Percentiles rank a stretch among this genome's conserved stretches.
These are phyloP conservation scores for Arctium minus DNA, from an alignment of 129 eudicot genomes.

Conservation along the genomic window DNA sequence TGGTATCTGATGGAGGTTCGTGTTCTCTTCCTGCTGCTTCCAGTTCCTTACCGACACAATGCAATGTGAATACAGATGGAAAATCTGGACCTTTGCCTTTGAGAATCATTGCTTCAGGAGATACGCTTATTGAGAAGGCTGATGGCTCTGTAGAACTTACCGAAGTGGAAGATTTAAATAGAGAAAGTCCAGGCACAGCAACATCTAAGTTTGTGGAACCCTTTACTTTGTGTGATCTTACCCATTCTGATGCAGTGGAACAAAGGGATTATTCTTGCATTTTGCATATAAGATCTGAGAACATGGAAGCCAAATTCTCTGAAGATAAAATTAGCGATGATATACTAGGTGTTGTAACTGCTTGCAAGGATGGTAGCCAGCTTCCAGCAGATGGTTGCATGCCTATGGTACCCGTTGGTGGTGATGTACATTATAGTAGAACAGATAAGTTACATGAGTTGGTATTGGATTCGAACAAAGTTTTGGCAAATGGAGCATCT, in stretches of 20 bases:
- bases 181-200: slow-evolving; percentile 70
- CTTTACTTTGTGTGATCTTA: not conserved
- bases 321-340: slow-evolving; percentile 20
- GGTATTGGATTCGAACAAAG: slow-evolving; percentile 53
- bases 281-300: slow-evolving; percentile 21
- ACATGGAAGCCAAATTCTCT: slow-evolving; percentile 20
- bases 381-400: not conserved
- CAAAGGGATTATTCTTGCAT: slow-evolving; percentile 18
- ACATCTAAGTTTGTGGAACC: slow-evolving; percentile 53
- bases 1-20: slow-evolving; percentile 33
- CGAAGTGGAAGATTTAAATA: slow-evolving; percentile 35
- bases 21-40: slow-evolving; percentile 34
- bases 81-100: slow-evolving; percentile 28
- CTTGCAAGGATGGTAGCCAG: slow-evolving; percentile 22
- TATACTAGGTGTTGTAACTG: slow-evolving; percentile 5
- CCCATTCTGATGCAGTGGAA: slow-evolving; percentile 3
- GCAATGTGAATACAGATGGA: slow-evolving; percentile 33
- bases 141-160: slow-evolving; percentile 9
- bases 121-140: slow-evolving; percentile 18
- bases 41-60: slow-evolving; percentile 19
- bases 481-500: slow-evolving; percentile 39
- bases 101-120: slow-evolving; percentile 36
- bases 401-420: slow-evolving; percentile 1
- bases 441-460: slow-evolving; percentile 23
- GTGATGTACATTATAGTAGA: slow-evolving; percentile 2